Base-by-base conservation (phyloP, 768 basidiomycete species). In the Mycena sanguinolenta region DNA sequence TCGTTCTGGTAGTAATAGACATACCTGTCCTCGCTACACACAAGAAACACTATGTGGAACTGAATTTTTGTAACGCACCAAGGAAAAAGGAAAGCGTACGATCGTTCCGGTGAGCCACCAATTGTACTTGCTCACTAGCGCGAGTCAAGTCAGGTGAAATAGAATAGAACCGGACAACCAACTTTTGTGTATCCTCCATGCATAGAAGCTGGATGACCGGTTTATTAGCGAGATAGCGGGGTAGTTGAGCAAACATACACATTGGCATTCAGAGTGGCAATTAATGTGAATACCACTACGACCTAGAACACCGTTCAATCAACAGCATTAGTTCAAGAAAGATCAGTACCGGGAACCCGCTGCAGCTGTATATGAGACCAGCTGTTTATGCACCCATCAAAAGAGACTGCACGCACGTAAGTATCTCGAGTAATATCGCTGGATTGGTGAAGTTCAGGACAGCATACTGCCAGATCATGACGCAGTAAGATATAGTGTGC, bases 401-500 rank as follows among this genome's bases (percentile, higher is more conserved):
- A 34, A 55, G n/a, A 25, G 5, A 34, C 32, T 34, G 32, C 53
- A 55, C 53, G 30, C 16, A 55, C 53, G 81, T 25, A 25, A 50
- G 3, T 53, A 53, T 53, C 17, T 53, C 27, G 52, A 28, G 52
- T 27, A 50, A 25, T 10, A 25, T 50, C 23, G 4, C 23, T 14
- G 49, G 49, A 10, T 50, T 50, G 12, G 81, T 82, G 69, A 79
- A 84, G 46, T 80, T 66, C 0, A 53, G 60, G 25, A 84, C 82
- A 6, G 84, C 65, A 66, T 83, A 84, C 38, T 82, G 75, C 83
- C 84, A 86, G 14, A 83, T 63, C 8, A 81, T 76, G 2, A 75
- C 72, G 79, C 82, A 83, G 23, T 84, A 80, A 60, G 83, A 78
- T 13, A 67, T 73, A 12, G 82, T 23, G 81, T 86, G 85, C 1